phyloP scores from a whole-genome alignment of 2,329 filamentous ascomycete genomes.

The Phaeophleospora eucalypticola region DNA sequence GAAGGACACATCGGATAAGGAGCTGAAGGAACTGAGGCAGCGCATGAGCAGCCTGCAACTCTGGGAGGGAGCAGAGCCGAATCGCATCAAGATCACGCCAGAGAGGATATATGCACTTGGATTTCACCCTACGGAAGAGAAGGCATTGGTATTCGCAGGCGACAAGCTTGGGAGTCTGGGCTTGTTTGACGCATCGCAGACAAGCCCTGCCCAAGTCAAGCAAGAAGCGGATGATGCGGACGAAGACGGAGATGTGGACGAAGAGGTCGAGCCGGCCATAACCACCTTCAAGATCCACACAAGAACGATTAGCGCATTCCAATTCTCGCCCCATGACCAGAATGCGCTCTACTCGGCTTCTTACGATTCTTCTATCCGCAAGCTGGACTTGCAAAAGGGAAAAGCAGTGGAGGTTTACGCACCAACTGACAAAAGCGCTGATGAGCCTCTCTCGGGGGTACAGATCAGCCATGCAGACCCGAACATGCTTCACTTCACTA shows the following conservation, averaged over 20 bases:
- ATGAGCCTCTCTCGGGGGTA: conserved; percentile 77
- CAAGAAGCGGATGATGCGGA: conserved; percentile 55
- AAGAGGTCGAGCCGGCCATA: conserved; percentile 69
- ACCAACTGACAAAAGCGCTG: conserved; percentile 63
- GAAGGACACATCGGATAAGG: conserved; percentile 71
- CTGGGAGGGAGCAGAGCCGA: conserved; percentile 80
- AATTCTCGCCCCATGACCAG: conserved; percentile 67
- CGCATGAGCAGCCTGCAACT: conserved; percentile 73
- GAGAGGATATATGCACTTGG: conserved; percentile 82
- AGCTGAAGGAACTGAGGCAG: conserved; percentile 66
- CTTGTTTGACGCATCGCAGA: conserved; percentile 82
- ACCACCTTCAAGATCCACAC: conserved; percentile 87
- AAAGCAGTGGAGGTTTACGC: conserved; percentile 78
- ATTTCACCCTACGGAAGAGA: conserved; percentile 82
- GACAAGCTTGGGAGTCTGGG: conserved; percentile 91
- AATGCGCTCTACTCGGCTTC: conserved; percentile 79
- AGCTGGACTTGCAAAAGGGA: conserved; percentile 76
- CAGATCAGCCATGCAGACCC: conserved; percentile 70
- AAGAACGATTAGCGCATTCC: conserved; percentile 80
- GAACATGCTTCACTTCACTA: conserved; percentile 80
- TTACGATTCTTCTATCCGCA: conserved; percentile 88
- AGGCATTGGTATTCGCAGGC: conserved; percentile 85
- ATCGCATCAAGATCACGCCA: conserved; percentile 84
- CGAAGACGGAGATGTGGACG: conserved; percentile 63
- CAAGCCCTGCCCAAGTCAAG: conserved; percentile 41